Percentiles rank a stretch among this genome's conserved stretches.
Evolutionary conservation across 1,139 yeast species (phyloP).

Genomic region (Geotrichum reessii): DNA sequence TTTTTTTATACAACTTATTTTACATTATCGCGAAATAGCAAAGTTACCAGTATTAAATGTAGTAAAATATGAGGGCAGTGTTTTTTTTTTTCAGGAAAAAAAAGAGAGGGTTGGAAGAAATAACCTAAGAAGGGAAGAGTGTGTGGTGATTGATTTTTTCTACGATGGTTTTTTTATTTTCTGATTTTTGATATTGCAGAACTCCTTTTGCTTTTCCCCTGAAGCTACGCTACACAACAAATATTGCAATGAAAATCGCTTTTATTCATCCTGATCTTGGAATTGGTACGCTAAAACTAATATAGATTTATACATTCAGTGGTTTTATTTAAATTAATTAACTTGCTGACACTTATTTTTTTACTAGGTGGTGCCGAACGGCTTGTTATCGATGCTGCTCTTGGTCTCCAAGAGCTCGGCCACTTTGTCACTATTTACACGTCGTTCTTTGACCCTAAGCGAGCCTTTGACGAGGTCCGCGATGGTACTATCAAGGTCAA

Average conservation of each 20-base stretch:
- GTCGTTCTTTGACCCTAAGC: conserved; percentile 79
- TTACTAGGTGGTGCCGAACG: conserved; percentile 83
- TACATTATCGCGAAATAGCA: too few species aligned
- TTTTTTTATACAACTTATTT: too few species aligned
- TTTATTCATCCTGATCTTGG: conserved; percentile 95
- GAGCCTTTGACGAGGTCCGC: conserved; percentile 86
- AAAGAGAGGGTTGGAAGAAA: too few species aligned
- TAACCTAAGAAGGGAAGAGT: too few species aligned
- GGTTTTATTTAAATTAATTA: not conserved
- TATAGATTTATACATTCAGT: not conserved
- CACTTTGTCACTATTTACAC: conserved; percentile 70
- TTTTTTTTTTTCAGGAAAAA: too few species aligned
- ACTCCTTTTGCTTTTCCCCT: too few species aligned
- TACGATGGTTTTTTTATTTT: too few species aligned
- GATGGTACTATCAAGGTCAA: conserved; percentile 50
- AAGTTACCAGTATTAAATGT: too few species aligned
- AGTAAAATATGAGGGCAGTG: too few species aligned
- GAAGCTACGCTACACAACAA: too few species aligned
- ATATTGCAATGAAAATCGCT: conserved; percentile 69
- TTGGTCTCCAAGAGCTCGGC: conserved; percentile 69
- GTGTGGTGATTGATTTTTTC: too few species aligned
- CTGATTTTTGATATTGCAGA: too few species aligned
- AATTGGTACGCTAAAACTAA: conserved; percentile 43
- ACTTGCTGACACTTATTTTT: not conserved
- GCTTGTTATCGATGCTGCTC: conserved; percentile 88